A percentile compares a stretch with the other conserved stretches of the same genome.
Evolutionary conservation across 768 basidiomycete species (phyloP).

Genomic region (Boletus sp.): DNA sequence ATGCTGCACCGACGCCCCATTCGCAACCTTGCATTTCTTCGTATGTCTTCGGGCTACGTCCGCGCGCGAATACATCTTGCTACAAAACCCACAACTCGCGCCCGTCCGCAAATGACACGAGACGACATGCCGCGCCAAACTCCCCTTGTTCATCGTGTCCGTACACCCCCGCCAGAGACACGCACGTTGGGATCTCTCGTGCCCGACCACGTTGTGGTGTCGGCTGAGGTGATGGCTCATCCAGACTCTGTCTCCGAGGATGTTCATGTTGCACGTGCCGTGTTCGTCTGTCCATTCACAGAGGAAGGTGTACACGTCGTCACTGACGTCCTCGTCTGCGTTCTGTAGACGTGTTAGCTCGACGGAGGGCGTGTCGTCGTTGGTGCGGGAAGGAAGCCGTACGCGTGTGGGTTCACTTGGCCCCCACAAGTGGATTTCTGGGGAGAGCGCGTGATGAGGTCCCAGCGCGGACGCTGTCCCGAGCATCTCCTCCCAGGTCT

Average conservation of each 20-base stretch:
- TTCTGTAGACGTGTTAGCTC: not conserved
- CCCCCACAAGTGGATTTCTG: not conserved
- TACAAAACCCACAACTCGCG: constrained; percentile 20
- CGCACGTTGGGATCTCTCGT: constrained; percentile 10
- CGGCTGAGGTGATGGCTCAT: constrained; percentile 24
- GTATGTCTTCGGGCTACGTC: constrained; percentile 27
- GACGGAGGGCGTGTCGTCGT: not conserved
- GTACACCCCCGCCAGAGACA: constrained; percentile 24
- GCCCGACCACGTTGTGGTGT: constrained; percentile 17
- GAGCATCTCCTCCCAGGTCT: constrained; percentile 8
- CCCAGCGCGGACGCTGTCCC: not conserved
- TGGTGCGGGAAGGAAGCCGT: not conserved
- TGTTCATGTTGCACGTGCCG: constrained; percentile 20
- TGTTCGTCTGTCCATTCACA: constrained; percentile 25
- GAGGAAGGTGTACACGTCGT: constrained; percentile 1
- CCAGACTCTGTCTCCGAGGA: constrained; percentile 18
- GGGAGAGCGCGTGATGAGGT: not conserved
- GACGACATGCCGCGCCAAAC: constrained; percentile 22
- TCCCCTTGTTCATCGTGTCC: constrained; percentile 27
- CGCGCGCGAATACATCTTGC: constrained; percentile 24
- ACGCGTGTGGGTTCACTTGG: not conserved
- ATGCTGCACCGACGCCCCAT: not conserved
- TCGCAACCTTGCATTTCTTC: constrained; percentile 26
- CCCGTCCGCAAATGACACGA: constrained; percentile 22
- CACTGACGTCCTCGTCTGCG: not conserved